These are phyloP conservation scores for Sanghuangporus sanghuang DNA, from an alignment of 1,284 basidiomycete genomes.

Conservation along the genomic window DNA sequence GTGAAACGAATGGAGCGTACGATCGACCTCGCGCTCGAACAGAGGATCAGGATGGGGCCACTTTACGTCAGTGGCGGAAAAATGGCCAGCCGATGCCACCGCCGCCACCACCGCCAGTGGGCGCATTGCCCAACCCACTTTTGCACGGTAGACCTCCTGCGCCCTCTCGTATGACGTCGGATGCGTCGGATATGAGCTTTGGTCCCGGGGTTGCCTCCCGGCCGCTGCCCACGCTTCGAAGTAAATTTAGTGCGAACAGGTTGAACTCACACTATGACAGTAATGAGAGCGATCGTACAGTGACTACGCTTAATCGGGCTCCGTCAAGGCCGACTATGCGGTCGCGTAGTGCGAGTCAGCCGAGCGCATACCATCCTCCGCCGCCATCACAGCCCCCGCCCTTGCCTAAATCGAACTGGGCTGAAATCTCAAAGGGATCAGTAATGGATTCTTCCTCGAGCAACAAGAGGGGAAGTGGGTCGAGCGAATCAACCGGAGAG, in stretches of 20 bases:
- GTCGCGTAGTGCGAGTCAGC: conserved; percentile 72
- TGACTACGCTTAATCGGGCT: conserved; percentile 18
- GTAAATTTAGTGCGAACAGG: conserved; percentile 67
- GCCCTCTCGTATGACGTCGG: conserved; percentile 45
- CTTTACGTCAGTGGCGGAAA: conserved; percentile 61
- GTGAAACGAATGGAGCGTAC: conserved; percentile 38
- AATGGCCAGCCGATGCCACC: conserved; percentile 20
- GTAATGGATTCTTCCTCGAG: conserved; percentile 39
- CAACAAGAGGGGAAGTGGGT: conserved; percentile 68
- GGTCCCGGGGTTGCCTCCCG: conserved; percentile 34
- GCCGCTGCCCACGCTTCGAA: conserved; percentile 50
- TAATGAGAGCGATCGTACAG: conserved; percentile 21
- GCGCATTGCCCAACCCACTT: conserved; percentile 20
- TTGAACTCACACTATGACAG: conserved; percentile 49
- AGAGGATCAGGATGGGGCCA: conserved; percentile 62
- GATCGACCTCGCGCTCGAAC: conserved; percentile 65
- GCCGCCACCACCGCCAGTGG: conserved; percentile 21
- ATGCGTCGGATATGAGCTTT: conserved; percentile 49
- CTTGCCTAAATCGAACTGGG: conserved; percentile 52
- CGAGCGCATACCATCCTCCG: conserved; percentile 51
- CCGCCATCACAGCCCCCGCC: conserved; percentile 52
- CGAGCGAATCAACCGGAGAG: conserved; percentile 71
- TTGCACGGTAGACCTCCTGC: conserved; percentile 33
- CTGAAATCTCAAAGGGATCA: conserved; percentile 43
- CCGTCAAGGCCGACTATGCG: conserved; percentile 38